Evolutionary conservation across 768 basidiomycete species (phyloP).

Genomic region (Mycena venus): DNA sequence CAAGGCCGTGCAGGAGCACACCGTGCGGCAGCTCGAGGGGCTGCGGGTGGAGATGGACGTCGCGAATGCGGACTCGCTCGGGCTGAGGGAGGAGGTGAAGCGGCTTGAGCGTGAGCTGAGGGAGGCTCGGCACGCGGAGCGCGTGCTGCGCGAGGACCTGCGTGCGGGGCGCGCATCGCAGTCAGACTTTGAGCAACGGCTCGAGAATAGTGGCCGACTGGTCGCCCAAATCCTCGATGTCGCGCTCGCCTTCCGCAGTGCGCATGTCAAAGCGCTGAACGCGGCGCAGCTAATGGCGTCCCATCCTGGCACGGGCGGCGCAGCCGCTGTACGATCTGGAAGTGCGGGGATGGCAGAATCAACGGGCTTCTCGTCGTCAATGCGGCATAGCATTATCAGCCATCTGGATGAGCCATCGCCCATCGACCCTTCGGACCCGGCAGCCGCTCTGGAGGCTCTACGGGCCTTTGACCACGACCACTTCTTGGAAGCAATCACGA

Average conservation of each 20-base stretch:
- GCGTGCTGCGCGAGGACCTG: constrained; percentile 80
- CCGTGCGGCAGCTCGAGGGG: constrained; percentile 74
- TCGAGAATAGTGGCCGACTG: constrained; percentile 76
- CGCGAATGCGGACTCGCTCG: constrained; percentile 74
- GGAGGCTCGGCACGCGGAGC: constrained; percentile 76
- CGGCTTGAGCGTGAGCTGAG: constrained; percentile 78
- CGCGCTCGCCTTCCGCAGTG: constrained; percentile 81
- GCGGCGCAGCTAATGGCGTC: constrained; percentile 70
- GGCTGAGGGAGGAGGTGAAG: constrained; percentile 80
- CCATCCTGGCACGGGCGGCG: constrained; percentile 60
- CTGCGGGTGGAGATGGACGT: constrained; percentile 72
- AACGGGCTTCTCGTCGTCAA: constrained; percentile 58
- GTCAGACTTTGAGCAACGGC: constrained; percentile 73
- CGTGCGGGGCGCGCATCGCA: constrained; percentile 77
- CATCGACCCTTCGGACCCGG: constrained; percentile 82
- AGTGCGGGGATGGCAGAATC: constrained; percentile 65
- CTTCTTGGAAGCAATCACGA: constrained; percentile 86
- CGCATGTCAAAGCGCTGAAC: constrained; percentile 80
- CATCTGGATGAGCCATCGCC: constrained; percentile 76
- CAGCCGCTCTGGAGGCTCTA: constrained; percentile 76
- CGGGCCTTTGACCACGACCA: constrained; percentile 86
- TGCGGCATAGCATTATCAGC: constrained; percentile 68
- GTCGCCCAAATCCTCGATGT: constrained; percentile 88
- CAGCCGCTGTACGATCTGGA: constrained; percentile 54
- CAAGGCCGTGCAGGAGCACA: constrained; percentile 70